Evolutionary conservation across 2,329 filamentous ascomycete species (phyloP).

Genomic region (Gnomoniopsis smithogilvyi): DNA sequence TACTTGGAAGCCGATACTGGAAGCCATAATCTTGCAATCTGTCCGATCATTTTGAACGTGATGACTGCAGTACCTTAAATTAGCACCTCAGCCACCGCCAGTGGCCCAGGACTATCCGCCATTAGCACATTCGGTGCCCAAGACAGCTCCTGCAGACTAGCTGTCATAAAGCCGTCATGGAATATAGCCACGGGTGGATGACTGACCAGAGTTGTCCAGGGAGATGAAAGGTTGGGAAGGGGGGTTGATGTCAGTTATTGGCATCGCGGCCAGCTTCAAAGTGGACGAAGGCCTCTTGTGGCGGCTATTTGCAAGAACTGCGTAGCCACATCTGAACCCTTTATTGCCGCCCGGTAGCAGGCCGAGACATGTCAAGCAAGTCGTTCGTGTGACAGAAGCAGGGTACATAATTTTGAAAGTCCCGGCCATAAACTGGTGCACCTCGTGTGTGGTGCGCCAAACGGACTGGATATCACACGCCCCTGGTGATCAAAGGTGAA

Average conservation of each 20-base stretch:
- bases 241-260: not conserved
- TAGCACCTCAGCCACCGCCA: too few relatives aligned
- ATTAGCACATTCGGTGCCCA: too few relatives aligned
- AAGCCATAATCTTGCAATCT: too few relatives aligned
- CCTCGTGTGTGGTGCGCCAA: slow-evolving; percentile 1
- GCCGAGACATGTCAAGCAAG: slow-evolving; percentile 14
- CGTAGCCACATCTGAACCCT: not conserved
- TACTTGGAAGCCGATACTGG: not conserved
- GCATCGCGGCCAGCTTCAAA: not conserved
- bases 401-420: not conserved
- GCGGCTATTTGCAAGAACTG: not conserved
- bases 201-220: not conserved
- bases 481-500: not conserved
- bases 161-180: not conserved
- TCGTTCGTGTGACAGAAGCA: not conserved
- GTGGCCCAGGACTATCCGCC: too few relatives aligned
- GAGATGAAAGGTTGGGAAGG: not conserved
- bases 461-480: not conserved
- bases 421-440: slow-evolving; percentile 4
- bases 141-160: not conserved
- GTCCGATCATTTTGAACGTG: too few relatives aligned
- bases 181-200: not conserved
- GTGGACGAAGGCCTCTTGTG: not conserved
- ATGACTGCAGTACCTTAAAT: too few relatives aligned
- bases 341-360: slow-evolving; percentile 3